These are phyloP conservation scores for Dactylis glomerata DNA, from an alignment of 176 grass and related monocot genomes.

Conservation along the genomic window DNA sequence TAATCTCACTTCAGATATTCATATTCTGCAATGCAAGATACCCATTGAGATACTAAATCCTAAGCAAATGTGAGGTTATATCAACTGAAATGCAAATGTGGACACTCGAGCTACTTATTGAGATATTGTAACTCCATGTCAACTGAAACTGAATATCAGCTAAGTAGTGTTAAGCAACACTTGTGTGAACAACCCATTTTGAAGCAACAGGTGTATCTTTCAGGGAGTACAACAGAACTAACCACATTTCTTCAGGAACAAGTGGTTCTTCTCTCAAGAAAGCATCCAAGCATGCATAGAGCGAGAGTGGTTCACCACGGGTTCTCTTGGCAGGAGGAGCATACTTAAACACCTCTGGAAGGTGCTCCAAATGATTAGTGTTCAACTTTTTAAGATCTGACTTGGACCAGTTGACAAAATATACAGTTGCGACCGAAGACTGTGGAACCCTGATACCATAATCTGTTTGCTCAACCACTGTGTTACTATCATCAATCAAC, in stretches of 20 bases:
- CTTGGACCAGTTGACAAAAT: conserved; percentile 90
- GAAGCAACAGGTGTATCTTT: not conserved
- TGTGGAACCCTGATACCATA: conserved; percentile 53
- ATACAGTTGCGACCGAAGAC: conserved; percentile 49
- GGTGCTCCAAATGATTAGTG: conserved; percentile 59
- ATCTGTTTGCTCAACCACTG: conserved; percentile 52
- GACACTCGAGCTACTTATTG: not conserved
- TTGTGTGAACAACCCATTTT: not conserved
- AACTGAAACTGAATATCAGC: not conserved
- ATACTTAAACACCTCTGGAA: conserved; percentile 91
- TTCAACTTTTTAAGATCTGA: conserved; percentile 67
- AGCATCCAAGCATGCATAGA: conserved; percentile 98
- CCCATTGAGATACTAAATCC: not conserved
- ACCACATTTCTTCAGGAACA: conserved; percentile 99
- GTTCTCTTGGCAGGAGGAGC: conserved; percentile 90
- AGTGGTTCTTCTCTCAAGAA: conserved; percentile 98
- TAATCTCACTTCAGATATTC: not conserved
- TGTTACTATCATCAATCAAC: conserved; percentile 73
- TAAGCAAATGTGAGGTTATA: not conserved
- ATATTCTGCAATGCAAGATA: not conserved
- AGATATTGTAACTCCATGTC: not conserved
- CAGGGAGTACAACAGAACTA: conserved; percentile 35
- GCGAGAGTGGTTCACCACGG: conserved; percentile 90
- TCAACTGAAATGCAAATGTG: conserved; percentile 14
- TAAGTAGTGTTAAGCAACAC: not conserved